A percentile compares a stretch with the other conserved stretches of the same genome.
These are phyloP conservation scores for Apiospora phragmitis DNA, from an alignment of 2,329 filamentous ascomycete species.

Conservation along the genomic window DNA sequence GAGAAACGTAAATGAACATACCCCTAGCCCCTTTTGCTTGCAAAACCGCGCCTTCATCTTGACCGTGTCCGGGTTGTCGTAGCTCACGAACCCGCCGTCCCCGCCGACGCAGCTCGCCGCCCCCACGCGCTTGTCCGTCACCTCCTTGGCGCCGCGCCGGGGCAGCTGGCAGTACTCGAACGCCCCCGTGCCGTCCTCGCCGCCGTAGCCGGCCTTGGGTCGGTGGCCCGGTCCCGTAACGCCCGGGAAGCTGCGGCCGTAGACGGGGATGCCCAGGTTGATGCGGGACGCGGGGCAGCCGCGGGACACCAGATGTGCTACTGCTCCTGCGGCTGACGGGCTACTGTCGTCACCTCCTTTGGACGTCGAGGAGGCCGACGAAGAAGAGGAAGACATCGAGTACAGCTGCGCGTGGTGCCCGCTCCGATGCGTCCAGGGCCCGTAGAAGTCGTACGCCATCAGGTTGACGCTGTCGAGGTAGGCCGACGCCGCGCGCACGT, in stretches of 20 bases:
- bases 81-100: conserved; percentile 76
- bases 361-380: conserved; percentile 59
- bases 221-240: conserved; percentile 65
- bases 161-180: conserved; percentile 77
- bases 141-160: conserved; percentile 59
- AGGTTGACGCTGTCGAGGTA: conserved; percentile 77
- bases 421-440: conserved; percentile 65
- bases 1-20: conserved; percentile 40
- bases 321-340: conserved; percentile 35
- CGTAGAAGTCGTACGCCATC: conserved; percentile 79
- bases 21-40: conserved; percentile 68
- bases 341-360: background rate
- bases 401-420: conserved; percentile 80
- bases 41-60: conserved; percentile 74
- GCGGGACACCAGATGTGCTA: conserved; percentile 64
- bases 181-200: conserved; percentile 58
- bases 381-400: conserved; percentile 57
- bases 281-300: conserved; percentile 72
- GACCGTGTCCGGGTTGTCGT: conserved; percentile 78
- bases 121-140: conserved; percentile 65
- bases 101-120: conserved; percentile 73
- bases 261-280: conserved; percentile 73
- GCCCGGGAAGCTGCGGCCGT: conserved; percentile 73
- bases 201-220: conserved; percentile 50
- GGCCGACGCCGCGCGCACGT: conserved; percentile 60